Percentiles rank a stretch among this genome's conserved stretches.
phyloP scores from a whole-genome alignment of 2,329 filamentous ascomycete species.

The Aureobasidium sp. region DNA sequence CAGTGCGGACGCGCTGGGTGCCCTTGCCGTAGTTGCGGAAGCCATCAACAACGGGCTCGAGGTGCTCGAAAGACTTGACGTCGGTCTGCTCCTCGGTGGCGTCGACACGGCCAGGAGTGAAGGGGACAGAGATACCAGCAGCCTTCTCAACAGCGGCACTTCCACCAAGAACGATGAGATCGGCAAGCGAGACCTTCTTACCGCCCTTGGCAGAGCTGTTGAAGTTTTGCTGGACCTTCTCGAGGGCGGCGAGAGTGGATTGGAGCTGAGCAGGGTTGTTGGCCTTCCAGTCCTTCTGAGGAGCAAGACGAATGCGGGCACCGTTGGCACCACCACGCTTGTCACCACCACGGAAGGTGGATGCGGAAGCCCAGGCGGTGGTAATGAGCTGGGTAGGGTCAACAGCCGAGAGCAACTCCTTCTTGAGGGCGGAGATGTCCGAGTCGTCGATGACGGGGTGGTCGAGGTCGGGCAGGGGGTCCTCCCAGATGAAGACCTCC shows the following conservation, averaged over 20 bases:
- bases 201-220: conserved; percentile 46
- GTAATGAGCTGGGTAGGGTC: conserved; percentile 55
- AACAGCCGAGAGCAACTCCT: conserved; percentile 57
- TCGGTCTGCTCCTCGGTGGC: conserved; percentile 68
- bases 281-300: conserved; percentile 64
- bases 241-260: conserved; percentile 55
- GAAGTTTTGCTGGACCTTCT: conserved; percentile 60
- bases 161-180: conserved; percentile 71
- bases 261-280: conserved; percentile 65
- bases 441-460: conserved; percentile 54
- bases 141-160: conserved; percentile 66
- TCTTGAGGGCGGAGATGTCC: conserved; percentile 61
- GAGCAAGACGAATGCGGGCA: conserved; percentile 66
- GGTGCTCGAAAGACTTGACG: conserved; percentile 53
- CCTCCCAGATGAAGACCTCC: conserved; percentile 67
- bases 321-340: conserved; percentile 80
- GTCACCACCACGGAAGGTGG: conserved; percentile 67
- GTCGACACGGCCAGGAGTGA: conserved; percentile 65
- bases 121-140: conserved; percentile 58
- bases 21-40: conserved; percentile 73
- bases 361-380: conserved; percentile 62
- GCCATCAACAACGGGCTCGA: conserved; percentile 64
- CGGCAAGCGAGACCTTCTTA: conserved; percentile 72
- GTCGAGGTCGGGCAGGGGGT: conserved; percentile 57
- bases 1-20: conserved; percentile 53